phyloP scores from a whole-genome alignment of 2,329 filamentous ascomycete species.

The Corniculantispora saksenae region DNA sequence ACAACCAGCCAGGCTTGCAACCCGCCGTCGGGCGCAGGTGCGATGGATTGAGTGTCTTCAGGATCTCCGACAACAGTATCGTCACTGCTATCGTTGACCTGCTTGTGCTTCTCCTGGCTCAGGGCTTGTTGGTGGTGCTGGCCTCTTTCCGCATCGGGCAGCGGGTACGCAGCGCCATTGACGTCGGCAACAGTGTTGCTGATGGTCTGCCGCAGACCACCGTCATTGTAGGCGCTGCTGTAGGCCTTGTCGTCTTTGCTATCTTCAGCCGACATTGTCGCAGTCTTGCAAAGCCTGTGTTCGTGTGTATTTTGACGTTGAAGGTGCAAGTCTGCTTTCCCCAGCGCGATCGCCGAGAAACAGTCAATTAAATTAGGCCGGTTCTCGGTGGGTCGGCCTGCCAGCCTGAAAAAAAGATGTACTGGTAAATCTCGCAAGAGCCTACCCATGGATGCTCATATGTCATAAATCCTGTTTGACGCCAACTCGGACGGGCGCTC shows the following conservation, averaged over 20 bases:
- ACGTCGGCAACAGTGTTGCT: background rate
- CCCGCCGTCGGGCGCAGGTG: background rate
- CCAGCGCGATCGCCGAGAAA: too few relatives aligned
- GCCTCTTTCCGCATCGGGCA: background rate
- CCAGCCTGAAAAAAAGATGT: background rate
- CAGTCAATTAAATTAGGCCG: background rate
- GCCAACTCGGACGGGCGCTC: background rate
- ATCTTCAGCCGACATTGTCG: background rate
- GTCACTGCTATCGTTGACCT: background rate
- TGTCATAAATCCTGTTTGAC: background rate
- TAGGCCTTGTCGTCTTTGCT: background rate
- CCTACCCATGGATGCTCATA: background rate
- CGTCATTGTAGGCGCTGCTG: background rate
- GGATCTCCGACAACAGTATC: background rate
- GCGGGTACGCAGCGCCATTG: background rate
- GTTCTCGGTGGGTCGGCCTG: background rate
- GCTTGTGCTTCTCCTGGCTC: background rate
- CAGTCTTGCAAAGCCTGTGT: too few relatives aligned
- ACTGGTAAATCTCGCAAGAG: background rate
- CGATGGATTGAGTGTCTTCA: background rate
- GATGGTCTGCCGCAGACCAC: background rate
- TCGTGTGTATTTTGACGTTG: too few relatives aligned
- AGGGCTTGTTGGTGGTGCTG: background rate
- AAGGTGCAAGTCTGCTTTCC: too few relatives aligned
- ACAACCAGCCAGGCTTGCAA: constrained; percentile 31